A percentile compares a stretch with the other conserved stretches of the same genome.
Conservation (phyloP, 2,329 filamentous ascomycete genomes). For the Trichoderma oligosporum region DNA sequence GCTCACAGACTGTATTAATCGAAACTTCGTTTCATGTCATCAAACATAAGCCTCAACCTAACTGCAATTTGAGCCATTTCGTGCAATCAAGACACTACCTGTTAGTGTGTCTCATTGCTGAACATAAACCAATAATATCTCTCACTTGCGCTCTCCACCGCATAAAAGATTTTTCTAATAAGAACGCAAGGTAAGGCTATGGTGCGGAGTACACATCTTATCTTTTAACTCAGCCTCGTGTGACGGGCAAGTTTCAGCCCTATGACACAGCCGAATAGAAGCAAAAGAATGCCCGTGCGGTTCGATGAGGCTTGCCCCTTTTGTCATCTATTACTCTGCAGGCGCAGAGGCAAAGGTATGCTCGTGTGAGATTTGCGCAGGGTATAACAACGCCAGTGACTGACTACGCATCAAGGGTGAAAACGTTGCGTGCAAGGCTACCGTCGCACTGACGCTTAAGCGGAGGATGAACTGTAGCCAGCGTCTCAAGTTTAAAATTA, state of each 20-base stretch:
- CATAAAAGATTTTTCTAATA: not conserved
- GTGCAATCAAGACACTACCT: not conserved
- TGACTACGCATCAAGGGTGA: too few relatives aligned
- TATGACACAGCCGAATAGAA: not conserved
- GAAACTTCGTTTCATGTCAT: too few relatives aligned
- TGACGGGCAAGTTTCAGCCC: constrained; percentile 7
- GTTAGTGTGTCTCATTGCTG: not conserved
- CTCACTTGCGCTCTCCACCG: not conserved
- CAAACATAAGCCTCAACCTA: too few relatives aligned
- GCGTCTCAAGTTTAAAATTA: too few relatives aligned
- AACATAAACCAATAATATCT: not conserved
- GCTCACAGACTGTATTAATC: too few relatives aligned
- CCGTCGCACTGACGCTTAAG: too few relatives aligned
- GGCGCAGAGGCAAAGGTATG: too few relatives aligned
- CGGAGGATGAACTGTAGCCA: too few relatives aligned
- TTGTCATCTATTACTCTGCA: too few relatives aligned
- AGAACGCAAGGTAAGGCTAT: not conserved
- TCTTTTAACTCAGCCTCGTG: not conserved
- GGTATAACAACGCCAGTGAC: too few relatives aligned
- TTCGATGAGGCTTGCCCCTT: not conserved
- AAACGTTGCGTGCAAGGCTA: too few relatives aligned
- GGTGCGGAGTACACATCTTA: not conserved
- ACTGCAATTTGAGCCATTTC: not conserved
- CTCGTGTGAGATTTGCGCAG: too few relatives aligned
- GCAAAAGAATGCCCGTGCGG: not conserved